These are phyloP conservation scores for Aspergillus awamori DNA, from an alignment of 2,329 filamentous ascomycete genomes.

Conservation along the genomic window DNA sequence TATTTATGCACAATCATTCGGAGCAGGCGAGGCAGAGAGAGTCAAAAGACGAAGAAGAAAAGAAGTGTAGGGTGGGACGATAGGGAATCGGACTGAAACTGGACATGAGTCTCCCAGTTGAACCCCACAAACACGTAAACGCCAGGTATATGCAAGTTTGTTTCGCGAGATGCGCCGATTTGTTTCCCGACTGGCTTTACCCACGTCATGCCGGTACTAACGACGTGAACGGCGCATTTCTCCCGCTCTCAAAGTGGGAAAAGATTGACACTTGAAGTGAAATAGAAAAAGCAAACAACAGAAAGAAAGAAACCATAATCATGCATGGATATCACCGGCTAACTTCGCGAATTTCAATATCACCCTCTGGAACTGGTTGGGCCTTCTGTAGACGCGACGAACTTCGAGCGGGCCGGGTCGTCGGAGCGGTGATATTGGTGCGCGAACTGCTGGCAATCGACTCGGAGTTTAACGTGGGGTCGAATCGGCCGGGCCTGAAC, in stretches of 20 bases:
- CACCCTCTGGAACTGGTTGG: conserved; percentile 17
- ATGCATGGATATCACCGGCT: conserved; percentile 12
- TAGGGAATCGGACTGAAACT: conserved; percentile 3
- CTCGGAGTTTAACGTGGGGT: conserved; percentile 18
- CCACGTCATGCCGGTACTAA: not conserved
- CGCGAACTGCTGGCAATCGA: conserved; percentile 35
- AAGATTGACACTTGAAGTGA: not conserved
- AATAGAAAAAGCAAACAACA: conserved; percentile 1
- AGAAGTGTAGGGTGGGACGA: not conserved
- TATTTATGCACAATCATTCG: conserved; percentile 15
- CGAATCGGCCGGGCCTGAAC: conserved; percentile 18
- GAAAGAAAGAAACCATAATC: not conserved
- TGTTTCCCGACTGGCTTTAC: not conserved
- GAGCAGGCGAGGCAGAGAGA: conserved; percentile 10
- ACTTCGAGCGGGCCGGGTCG: conserved; percentile 15
- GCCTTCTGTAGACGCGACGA: conserved; percentile 30
- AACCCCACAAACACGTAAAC: conserved; percentile 7
- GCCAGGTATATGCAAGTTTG: conserved; percentile 12
- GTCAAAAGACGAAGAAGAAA: not conserved
- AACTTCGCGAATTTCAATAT: conserved; percentile 34
- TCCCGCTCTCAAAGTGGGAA: not conserved
- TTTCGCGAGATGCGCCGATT: not conserved
- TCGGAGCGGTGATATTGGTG: conserved; percentile 27
- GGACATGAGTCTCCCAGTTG: conserved; percentile 3
- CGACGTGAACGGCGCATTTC: not conserved